phyloP scores from a whole-genome alignment of 2,329 filamentous ascomycete species.

The Periconia sp. region DNA sequence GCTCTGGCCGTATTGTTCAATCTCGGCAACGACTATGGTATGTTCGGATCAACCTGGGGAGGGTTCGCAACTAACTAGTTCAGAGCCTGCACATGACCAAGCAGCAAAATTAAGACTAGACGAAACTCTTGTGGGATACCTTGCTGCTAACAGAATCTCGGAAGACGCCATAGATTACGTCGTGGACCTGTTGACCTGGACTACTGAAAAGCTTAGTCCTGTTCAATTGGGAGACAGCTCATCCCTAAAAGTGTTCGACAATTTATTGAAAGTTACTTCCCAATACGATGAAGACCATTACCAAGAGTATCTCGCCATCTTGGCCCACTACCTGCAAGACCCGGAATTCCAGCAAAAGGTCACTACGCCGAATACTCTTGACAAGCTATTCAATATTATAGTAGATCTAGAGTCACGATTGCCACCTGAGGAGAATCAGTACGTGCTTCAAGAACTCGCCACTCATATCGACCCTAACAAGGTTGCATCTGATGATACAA shows the following conservation, averaged over 20 bases:
- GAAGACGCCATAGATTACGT: conserved; percentile 42
- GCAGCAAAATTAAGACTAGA: conserved; percentile 44
- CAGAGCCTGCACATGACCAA: conserved; percentile 43
- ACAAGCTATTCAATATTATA: conserved; percentile 36
- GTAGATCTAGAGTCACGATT: conserved; percentile 39
- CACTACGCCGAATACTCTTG: conserved; percentile 35
- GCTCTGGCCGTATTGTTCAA: conserved; percentile 52
- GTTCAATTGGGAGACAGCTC: conserved; percentile 37
- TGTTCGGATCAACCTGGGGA: conserved; percentile 1
- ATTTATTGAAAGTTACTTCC: conserved; percentile 33
- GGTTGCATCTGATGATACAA: conserved; percentile 29
- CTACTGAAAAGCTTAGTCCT: conserved; percentile 42
- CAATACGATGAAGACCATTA: conserved; percentile 43
- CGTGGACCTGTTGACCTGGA: conserved; percentile 42
- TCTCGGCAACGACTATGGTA: conserved; percentile 51
- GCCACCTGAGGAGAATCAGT: conserved; percentile 29
- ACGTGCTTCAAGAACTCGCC: conserved; percentile 35
- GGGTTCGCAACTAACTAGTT: conserved; percentile 17
- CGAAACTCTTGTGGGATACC: conserved; percentile 29
- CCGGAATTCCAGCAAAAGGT: conserved; percentile 40
- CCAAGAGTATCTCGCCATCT: conserved; percentile 37
- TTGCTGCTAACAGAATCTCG: conserved; percentile 33
- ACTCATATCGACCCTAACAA: conserved; percentile 31
- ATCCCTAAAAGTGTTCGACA: conserved; percentile 34
- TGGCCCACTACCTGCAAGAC: conserved; percentile 44